These are phyloP conservation scores for Mollisiaceae sp. DNA, from an alignment of 2,329 filamentous ascomycete genomes.

Conservation along the genomic window DNA sequence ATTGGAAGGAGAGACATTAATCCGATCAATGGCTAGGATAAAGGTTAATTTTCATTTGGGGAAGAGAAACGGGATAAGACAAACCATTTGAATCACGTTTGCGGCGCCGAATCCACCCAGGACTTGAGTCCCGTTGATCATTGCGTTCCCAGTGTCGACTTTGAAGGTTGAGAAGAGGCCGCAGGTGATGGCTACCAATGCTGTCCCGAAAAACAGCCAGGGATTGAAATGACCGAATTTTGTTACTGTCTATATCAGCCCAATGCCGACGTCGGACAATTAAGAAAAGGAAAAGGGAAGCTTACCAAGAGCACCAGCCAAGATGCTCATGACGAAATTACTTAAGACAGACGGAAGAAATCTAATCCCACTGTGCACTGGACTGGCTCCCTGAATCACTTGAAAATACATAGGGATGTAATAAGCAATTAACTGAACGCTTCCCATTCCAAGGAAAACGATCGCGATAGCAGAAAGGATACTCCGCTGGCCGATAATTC, in stretches of 20 bases:
- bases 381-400: constrained; percentile 46
- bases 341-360: constrained; percentile 47
- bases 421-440: constrained; percentile 43
- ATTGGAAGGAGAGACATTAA: constrained; percentile 54
- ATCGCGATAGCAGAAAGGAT: constrained; percentile 39
- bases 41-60: not conserved
- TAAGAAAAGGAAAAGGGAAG: not conserved
- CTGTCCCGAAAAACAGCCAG: constrained; percentile 26
- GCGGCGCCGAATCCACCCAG: constrained; percentile 58
- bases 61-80: not conserved
- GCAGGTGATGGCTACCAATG: constrained; percentile 18
- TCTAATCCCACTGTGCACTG: constrained; percentile 45
- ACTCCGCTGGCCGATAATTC: constrained; percentile 44
- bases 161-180: constrained; percentile 30
- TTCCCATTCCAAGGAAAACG: constrained; percentile 27
- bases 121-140: constrained; percentile 33
- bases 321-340: constrained; percentile 36
- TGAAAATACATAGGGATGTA: constrained; percentile 57
- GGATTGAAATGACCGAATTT: constrained; percentile 37
- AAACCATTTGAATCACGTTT: constrained; percentile 36
- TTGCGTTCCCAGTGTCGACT: constrained; percentile 19
- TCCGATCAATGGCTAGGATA: constrained; percentile 49
- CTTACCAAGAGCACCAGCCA: constrained; percentile 36
- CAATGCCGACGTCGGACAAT: not conserved
- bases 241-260: constrained; percentile 32